Evolutionary conservation across 2,329 filamentous ascomycete species (phyloP), one percentile per base, ranked within the genome.

Genomic region (Aureobasidium mangrovei): DNA sequence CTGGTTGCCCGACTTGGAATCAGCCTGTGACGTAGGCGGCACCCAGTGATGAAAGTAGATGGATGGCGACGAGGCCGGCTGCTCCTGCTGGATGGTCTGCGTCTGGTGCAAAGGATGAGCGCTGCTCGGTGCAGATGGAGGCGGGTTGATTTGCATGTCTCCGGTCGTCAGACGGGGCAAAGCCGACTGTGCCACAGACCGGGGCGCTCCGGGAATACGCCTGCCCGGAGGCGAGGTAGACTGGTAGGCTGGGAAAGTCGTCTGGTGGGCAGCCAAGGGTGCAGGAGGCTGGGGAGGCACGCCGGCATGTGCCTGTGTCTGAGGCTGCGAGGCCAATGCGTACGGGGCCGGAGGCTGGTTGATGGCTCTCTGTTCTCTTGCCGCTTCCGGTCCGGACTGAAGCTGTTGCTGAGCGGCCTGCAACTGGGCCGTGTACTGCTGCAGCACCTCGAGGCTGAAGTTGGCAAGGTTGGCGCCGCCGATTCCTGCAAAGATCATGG

Each of bases 31-130:
- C 26, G 77, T 79, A 10, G 90, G 90, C 43, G 90, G 90, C 57
- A 91, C 86, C 89, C 90, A 95, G 67, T 95, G 88, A 65, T 95
- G 88, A 67, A 95, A 95, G 69, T 88, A 93, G 45, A 95, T 86
- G 26, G 84, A 86, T 0, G 85, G 83, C 39, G 86, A 88, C 18
- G 82, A 78, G 59, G 84, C 76, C 42, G 80, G 71, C 44, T 83
- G 81, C 60, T 85, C 79, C 62, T 83, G 81, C 56, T 79, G 77
- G 43, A 75, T 70, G 6, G 74, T 70, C 53, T 81, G 77, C 38
- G 71, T 69, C 55, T 70, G 70, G 55, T 74, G 72, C 39, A 71
- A 58, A 45, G 72, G 72, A 57, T 74, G 73, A 29, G 64, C 57
- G 64, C 64, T 58, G 57, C 60, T 6, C 69, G 63, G 42, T 66